These are phyloP conservation scores for Solanum tacnaense DNA, from an alignment of 257 asterid genomes.

Conservation along the genomic window DNA sequence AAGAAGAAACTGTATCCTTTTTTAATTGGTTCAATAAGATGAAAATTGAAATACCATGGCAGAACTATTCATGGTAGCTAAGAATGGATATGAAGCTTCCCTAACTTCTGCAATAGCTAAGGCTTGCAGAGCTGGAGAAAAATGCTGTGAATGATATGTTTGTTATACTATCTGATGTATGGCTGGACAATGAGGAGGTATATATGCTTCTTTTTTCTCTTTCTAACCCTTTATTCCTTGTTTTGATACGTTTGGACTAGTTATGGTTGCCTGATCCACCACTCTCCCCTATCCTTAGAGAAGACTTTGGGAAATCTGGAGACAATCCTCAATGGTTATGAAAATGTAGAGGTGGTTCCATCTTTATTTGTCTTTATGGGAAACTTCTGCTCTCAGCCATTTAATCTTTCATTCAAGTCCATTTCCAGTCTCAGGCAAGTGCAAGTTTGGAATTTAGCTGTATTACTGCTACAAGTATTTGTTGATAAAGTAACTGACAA, in stretches of 20 bases:
- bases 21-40: background rate
- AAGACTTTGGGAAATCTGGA: constrained; percentile 84
- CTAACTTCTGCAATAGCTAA: constrained; percentile 44
- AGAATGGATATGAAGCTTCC: constrained; percentile 11
- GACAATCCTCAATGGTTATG: constrained; percentile 70
- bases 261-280: constrained; percentile 13
- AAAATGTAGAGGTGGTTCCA: constrained; percentile 69
- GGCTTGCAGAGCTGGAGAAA: constrained; percentile 72
- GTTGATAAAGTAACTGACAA: constrained; percentile 3
- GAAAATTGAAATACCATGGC: background rate
- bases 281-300: constrained; percentile 40
- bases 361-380: constrained; percentile 97
- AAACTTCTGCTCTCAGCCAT: constrained; percentile 87
- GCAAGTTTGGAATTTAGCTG: constrained; percentile 6
- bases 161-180: constrained; percentile 80
- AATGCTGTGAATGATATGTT: constrained; percentile 94
- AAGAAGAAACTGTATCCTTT: constrained; percentile 96
- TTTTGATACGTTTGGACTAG: constrained; percentile 17
- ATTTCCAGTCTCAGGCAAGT: constrained; percentile 68
- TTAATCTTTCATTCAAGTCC: constrained; percentile 78
- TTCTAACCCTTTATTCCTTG: constrained; percentile 1
- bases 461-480: background rate
- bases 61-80: background rate
- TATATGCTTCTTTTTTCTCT: background rate
- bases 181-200: constrained; percentile 86